Evolutionary conservation across 1,284 basidiomycete species (phyloP).

Genomic region (Trametes hirsuta): DNA sequence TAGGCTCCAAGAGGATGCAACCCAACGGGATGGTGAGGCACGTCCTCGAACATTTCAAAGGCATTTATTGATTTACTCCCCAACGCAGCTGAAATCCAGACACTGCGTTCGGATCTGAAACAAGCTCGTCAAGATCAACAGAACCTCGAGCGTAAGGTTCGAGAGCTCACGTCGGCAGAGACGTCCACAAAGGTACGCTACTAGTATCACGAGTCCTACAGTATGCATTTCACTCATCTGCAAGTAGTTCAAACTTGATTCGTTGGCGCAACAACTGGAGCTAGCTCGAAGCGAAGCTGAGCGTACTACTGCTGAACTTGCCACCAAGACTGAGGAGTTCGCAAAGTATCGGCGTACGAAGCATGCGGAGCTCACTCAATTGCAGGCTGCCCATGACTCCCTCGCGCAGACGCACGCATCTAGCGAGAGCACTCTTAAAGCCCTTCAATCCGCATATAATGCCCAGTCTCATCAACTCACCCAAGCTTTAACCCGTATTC

Average conservation of each 20-base stretch:
- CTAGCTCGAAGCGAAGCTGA: constrained; percentile 74
- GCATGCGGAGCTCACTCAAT: constrained; percentile 71
- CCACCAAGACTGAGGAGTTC: constrained; percentile 71
- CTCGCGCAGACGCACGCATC: constrained; percentile 66
- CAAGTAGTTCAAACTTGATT: constrained; percentile 76
- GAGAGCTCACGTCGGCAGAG: constrained; percentile 71
- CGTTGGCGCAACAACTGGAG: constrained; percentile 76
- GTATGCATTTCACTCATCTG: neutral
- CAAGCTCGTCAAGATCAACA: constrained; percentile 77
- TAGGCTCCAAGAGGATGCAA: constrained; percentile 69
- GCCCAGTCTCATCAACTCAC: constrained; percentile 69
- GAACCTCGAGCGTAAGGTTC: constrained; percentile 61
- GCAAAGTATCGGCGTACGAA: constrained; percentile 72
- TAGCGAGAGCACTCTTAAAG: constrained; percentile 64
- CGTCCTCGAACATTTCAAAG: neutral
- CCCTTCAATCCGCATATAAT: constrained; percentile 70
- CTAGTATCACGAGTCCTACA: neutral
- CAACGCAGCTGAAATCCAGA: constrained; percentile 65
- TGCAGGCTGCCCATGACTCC: constrained; percentile 75
- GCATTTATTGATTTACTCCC: neutral
- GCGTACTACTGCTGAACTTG: constrained; percentile 64
- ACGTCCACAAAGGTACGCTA: constrained; percentile 65
- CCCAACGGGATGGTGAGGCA: constrained; percentile 64
- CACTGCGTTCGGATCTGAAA: constrained; percentile 67
- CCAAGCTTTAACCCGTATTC: constrained; percentile 70